Percentiles rank a stretch among this genome's conserved stretches.
phyloP scores from a whole-genome alignment of 257 asterid species.

The Solanum medicagineum region DNA sequence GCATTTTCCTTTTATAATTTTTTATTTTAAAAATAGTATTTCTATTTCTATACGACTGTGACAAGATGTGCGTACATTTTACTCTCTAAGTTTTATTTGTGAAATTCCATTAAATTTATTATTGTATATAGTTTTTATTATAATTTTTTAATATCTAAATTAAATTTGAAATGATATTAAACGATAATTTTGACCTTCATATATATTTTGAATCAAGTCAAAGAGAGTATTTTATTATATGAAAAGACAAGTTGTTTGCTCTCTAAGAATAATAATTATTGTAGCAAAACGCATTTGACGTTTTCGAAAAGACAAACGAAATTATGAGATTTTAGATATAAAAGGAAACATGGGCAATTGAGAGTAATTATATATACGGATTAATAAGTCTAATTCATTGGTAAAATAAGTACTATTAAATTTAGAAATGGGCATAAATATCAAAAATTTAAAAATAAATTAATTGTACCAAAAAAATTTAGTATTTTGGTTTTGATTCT shows the following conservation, averaged over 20 bases:
- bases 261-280: neutral
- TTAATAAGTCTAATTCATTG: neutral
- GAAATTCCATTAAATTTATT: too few species aligned
- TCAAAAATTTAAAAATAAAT: neutral
- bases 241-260: neutral
- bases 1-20: too few species aligned
- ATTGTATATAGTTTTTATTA: too few species aligned
- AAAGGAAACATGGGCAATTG: neutral
- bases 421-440: too few species aligned
- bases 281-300: neutral
- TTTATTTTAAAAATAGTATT: too few species aligned
- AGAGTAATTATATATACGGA: neutral
- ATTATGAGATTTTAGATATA: neutral
- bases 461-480: too few species aligned
- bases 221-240: neutral
- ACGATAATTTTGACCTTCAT: fast-evolving
- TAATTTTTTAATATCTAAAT: too few species aligned
- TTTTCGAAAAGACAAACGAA: neutral
- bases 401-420: neutral
- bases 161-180: neutral
- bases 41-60: too few species aligned
- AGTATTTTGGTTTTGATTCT: too few species aligned
- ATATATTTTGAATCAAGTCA: fast-evolving
- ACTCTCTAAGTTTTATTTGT: too few species aligned
- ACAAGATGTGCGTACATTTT: too few species aligned